Evolutionary conservation across 176 grass and related monocot species (phyloP), one percentile per base, ranked within the genome.

Genomic region (Panicum miliaceum): DNA sequence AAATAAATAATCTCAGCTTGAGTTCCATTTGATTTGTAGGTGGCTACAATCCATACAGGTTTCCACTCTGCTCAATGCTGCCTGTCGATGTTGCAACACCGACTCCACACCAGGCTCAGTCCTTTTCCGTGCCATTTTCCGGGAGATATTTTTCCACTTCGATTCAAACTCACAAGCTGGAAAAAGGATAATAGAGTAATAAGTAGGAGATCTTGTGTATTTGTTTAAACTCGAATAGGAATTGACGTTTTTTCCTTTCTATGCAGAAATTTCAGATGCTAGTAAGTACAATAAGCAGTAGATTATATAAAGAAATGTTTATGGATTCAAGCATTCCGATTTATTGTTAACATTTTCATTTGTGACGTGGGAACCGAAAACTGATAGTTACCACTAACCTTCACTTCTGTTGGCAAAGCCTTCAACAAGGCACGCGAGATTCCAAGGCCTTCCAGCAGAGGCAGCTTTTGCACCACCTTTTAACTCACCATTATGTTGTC

Each of bases 391-490:
- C 18, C 14, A 71, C 75, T 67, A 85, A 98, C 92, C 96, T 93
- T 95, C 90, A 75, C 91, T 93, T 90, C 82, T 85, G 79, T 93
- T 68, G 54, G 62, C 67, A 82, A 98, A 98, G 43, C 93, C 91
- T 80, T 84, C 80, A 64, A 98, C 35, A 54, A 95, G 87, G 77
- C 96, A 98, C 81, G 92, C 91, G 7, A 95, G 89, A 61, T 68
- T 79, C 96, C 96, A 98, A 47, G 96, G 92, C 82, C 90, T 90
- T 81, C 92, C 92, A 25, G 82, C 85, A 68, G 89, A 90, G 45
- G 92, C 52, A 80, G 93, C 89, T 90, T 98, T 98, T 68, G 96
- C 96, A 51, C 96, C 96, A 66, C 96, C 96, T 88, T 91, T 98
- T 60, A 98, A 80, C 51, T 91, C 82, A 5, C 93, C 96, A 57